phyloP scores from a whole-genome alignment of 2,329 filamentous ascomycete genomes.

The Claviceps cyperi region DNA sequence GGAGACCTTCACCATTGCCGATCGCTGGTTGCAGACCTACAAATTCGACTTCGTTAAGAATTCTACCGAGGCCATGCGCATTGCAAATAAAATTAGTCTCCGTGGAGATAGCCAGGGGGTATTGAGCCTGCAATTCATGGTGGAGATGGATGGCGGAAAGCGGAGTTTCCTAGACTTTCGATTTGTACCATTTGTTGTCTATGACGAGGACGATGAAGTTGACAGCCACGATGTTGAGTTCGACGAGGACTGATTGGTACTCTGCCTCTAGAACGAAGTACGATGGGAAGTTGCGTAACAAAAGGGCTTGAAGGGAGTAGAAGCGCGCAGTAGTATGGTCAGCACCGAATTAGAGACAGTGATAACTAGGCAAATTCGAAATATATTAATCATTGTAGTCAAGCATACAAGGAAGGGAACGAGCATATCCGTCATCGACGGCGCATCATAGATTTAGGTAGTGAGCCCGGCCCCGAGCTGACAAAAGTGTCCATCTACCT shows the following conservation, averaged over 20 bases:
- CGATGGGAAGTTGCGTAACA: neutral
- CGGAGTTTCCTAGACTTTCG: conserved; percentile 71
- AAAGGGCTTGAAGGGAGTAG: neutral
- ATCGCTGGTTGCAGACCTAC: conserved; percentile 56
- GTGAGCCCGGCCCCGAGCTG: neutral
- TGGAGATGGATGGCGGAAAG: conserved; percentile 60
- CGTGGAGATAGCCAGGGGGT: conserved; percentile 81
- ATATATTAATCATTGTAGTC: no score
- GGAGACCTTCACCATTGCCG: conserved; percentile 56
- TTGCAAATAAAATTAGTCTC: conserved; percentile 84
- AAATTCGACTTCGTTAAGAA: conserved; percentile 78
- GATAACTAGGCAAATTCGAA: neutral
- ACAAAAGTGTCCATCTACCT: neutral
- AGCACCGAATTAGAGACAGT: neutral
- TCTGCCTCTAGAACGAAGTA: neutral
- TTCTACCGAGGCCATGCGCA: conserved; percentile 81
- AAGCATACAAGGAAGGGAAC: no score
- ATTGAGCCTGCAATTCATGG: conserved; percentile 89
- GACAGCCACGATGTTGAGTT: neutral
- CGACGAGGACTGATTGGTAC: conserved; percentile 3
- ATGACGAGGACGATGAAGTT: conserved; percentile 28
- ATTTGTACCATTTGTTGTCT: conserved; percentile 57
- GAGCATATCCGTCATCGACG: neutral
- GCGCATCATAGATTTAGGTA: neutral
- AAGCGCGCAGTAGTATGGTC: neutral